A percentile compares a stretch with the other conserved stretches of the same genome.
Conservation (phyloP, 2,329 filamentous ascomycete genomes). For the Dactylellina leptospora region DNA sequence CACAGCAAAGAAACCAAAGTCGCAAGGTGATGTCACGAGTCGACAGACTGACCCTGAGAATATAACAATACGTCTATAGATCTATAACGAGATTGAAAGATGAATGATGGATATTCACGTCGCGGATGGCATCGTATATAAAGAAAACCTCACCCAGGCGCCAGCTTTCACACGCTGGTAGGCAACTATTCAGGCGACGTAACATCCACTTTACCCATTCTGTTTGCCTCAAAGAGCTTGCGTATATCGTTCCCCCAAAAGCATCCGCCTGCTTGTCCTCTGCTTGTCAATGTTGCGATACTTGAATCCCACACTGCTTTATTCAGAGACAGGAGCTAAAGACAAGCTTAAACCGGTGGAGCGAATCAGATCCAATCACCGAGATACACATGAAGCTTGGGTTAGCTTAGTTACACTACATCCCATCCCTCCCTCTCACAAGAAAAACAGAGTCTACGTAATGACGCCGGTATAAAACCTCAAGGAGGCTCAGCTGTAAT, state of each 20-base stretch:
- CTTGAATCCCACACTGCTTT: too few relatives aligned
- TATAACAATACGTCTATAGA: too few relatives aligned
- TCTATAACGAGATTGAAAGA: too few relatives aligned
- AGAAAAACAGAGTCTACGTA: background rate
- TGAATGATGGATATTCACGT: background rate
- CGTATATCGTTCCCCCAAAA: constrained; percentile 2
- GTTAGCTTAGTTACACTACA: too few relatives aligned
- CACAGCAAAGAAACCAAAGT: constrained; percentile 8
- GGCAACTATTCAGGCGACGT: constrained; percentile 28
- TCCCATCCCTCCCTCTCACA: too few relatives aligned
- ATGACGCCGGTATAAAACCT: background rate
- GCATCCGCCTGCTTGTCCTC: too few relatives aligned
- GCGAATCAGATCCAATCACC: background rate
- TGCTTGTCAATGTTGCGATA: too few relatives aligned
- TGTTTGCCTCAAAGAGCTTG: constrained; percentile 27
- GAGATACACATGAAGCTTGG: too few relatives aligned
- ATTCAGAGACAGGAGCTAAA: background rate
- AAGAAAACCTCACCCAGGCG: background rate
- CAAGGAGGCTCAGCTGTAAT: constrained; percentile 1
- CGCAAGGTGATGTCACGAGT: constrained; percentile 39
- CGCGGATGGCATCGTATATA: background rate
- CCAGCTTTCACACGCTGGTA: background rate
- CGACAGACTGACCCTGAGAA: too few relatives aligned
- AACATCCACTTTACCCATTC: constrained; percentile 8
- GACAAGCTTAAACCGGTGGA: background rate